Evolutionary conservation across 2,329 filamentous ascomycete genomes (phyloP), one percentile per base, ranked within the genome.

Genomic region (Botrytis cinerea): DNA sequence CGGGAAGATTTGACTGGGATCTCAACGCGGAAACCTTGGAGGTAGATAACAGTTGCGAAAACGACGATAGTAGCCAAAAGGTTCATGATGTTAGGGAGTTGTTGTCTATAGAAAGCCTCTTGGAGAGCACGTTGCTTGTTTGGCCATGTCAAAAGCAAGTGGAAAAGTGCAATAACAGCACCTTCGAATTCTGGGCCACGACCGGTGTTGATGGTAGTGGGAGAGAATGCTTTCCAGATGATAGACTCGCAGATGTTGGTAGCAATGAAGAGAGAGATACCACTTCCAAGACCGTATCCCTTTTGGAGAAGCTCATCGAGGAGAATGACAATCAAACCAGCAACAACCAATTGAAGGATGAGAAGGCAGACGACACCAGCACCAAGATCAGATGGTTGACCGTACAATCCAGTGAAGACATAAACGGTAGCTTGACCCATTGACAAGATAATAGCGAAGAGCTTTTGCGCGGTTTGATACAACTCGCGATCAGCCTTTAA

Each of bases 231-330:
- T 89, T 98, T 98, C 96, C 96, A 99, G 87, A 99, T 93, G 84
- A 99, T 99, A 73, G 95, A 98, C 88, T 99, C 96, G 93, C 96
- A 99, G 82, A 99, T 98, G 90, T 98, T 98, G 87, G 96, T 99
- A 79, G 96, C 96, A 83, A 99, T 99, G 89, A 99, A 99, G 77
- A 99, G 93, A 66, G 95, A 98, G 84, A 99, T 99, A 86, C 96
- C 96, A 82, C 93, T 97, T 85, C 96, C 96, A 77, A 99, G 92
- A 85, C 96, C 96, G 82, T 99, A 99, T 79, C 96, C 96, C 90
- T 99, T 99, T 87, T 99, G 97, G 80, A 99, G 92, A 75, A 99
- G 92, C 89, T 99, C 96, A 81, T 99, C 96, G 74, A 99, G 93
- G 75, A 99, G 93, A 84, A 99, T 98, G 85, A 99, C 97, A 82